Conservation (phyloP, 176 grass and related monocot species). For the Oryza coarctata region DNA sequence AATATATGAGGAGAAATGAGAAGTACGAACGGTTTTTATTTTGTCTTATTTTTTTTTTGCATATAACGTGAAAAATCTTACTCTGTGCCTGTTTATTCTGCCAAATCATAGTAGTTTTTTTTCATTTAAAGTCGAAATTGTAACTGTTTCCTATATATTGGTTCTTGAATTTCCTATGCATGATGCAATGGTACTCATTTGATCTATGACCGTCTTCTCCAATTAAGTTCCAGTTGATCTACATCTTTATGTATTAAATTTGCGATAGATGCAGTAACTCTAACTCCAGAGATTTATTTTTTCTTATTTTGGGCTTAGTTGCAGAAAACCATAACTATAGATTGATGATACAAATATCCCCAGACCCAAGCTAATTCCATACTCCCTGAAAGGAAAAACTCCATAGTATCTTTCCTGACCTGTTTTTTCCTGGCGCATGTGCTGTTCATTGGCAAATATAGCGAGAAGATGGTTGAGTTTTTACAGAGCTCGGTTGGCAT, state of each 20-base stretch:
- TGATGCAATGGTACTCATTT: neutral
- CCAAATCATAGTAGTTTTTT: neutral
- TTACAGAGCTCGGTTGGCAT: slow-evolving; percentile 86
- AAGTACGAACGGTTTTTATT: no score
- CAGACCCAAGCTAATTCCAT: no score
- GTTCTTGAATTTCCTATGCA: no score
- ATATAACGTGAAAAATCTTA: neutral
- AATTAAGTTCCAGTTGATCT: neutral
- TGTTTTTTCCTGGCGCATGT: neutral
- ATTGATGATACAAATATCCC: neutral
- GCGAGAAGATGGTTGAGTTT: slow-evolving; percentile 88
- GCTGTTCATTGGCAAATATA: slow-evolving; percentile 85
- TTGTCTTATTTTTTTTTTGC: neutral
- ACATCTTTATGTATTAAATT: neutral
- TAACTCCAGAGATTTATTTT: neutral
- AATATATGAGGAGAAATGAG: no score
- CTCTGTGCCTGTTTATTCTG: neutral
- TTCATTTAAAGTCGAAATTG: no score
- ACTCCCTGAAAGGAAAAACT: no score
- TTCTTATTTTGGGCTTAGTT: neutral
- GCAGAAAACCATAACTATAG: neutral
- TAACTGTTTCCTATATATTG: no score
- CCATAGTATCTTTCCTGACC: neutral
- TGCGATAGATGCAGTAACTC: neutral
- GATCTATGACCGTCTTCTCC: neutral